These are phyloP conservation scores for Hyaloscypha variabilis DNA, from an alignment of 495 filamentous ascomycete species.

Conservation along the genomic window DNA sequence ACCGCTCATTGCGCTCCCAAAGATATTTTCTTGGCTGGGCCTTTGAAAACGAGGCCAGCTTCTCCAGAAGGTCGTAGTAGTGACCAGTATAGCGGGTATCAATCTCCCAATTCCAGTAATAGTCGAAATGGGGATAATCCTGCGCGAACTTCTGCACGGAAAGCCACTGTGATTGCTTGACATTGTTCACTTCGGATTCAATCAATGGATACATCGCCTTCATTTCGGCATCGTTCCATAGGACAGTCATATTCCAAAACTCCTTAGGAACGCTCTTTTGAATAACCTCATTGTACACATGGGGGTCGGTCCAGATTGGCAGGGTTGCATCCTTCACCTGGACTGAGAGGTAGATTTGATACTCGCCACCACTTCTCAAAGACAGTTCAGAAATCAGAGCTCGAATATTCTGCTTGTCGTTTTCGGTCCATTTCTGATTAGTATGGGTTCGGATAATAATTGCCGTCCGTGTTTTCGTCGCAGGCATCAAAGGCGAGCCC, in stretches of 20 bases:
- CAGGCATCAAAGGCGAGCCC: background rate
- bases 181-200: conserved; percentile 40
- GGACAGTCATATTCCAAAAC: conserved; percentile 65
- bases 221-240: conserved; percentile 66
- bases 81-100: conserved; percentile 74
- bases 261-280: conserved; percentile 61
- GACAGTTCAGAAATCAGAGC: conserved; percentile 74
- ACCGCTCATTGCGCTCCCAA: conserved; percentile 76
- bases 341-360: conserved; percentile 74
- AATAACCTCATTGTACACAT: conserved; percentile 55
- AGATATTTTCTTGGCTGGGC: conserved; percentile 67
- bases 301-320: conserved; percentile 56
- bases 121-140: conserved; percentile 71
- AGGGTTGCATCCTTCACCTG: conserved; percentile 64
- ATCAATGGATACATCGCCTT: conserved; percentile 60
- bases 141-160: conserved; percentile 67
- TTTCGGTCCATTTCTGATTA: conserved; percentile 66
- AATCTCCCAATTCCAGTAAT: conserved; percentile 77
- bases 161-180: conserved; percentile 56
- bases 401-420: conserved; percentile 72
- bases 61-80: conserved; percentile 69
- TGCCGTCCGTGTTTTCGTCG: conserved; percentile 55
- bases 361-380: conserved; percentile 74
- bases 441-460: conserved; percentile 71
- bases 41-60: conserved; percentile 57